Base-by-base conservation (phyloP, 805 yeast genomes). In the Yarrowia phangngaensis region DNA sequence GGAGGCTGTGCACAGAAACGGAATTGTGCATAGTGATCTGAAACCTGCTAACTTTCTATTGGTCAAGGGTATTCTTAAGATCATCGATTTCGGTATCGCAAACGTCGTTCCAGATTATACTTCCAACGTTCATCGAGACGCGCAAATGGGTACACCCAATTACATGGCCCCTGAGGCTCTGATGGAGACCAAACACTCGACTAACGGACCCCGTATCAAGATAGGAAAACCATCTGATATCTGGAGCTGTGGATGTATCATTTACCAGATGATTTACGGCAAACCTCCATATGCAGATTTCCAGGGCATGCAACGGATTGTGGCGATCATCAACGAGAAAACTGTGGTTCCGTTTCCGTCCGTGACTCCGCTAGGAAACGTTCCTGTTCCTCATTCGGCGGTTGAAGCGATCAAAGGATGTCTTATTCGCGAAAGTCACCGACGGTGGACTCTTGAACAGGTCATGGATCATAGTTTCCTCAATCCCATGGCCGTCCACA, bases 151-250 rank as follows among this genome's bases (percentile, higher is more conserved):
- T 4, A 90, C 98, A 0, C 95, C 96, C 2, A 87, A 84, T 62
- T 92, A 90, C 63, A 92, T 90, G 97, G 96, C 98, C 0, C 98
- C 98, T 0, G 98, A 90, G 64, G 85, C 97, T 0, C 67, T 90
- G 52, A 72, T 82, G 34, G 94, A 83, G 63, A 77, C 71, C 52
- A 71, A 69, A 45, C 55, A 32, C 47, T 36, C 28, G 29, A 26
- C 23, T n/a, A 19, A 20, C 6, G 70, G 64, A 45, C 69, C 66
- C 23, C 51, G 61, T 5, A 61, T 60, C 90, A 84, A 78, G 63
- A 95, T 89, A 8, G 97, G 97, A 1, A 82, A 81, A 58, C 95
- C 97, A 0, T 84, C 97, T 2, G 98, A 92, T 67, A 80, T 92
- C 12, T 92, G 98, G 98, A 88, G 97, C 15, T 84, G 95, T 66